A percentile compares a stretch with the other conserved stretches of the same genome.
Evolutionary conservation across 805 yeast species (phyloP).

Genomic region (Nakazawaea molendinolei): DNA sequence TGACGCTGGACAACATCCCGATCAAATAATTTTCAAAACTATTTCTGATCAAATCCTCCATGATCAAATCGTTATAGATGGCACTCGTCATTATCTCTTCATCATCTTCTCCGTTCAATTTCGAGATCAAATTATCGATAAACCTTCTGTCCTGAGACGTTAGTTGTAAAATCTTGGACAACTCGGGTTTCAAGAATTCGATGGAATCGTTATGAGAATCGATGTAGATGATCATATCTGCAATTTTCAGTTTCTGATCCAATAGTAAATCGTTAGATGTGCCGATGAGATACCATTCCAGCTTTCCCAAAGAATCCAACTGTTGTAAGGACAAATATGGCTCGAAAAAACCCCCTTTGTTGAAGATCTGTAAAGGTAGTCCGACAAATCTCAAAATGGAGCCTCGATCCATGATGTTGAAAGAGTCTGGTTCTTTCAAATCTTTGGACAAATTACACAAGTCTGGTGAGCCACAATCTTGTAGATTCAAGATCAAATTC

Average conservation of each 20-base stretch:
- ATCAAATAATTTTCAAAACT: slow-evolving; percentile 87
- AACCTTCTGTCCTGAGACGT: slow-evolving; percentile 68
- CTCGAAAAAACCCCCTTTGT: slow-evolving; percentile 79
- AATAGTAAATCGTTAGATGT: slow-evolving; percentile 79
- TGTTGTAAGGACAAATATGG: slow-evolving; percentile 96
- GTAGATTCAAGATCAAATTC: slow-evolving; percentile 61
- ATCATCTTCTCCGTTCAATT: slow-evolving; percentile 36
- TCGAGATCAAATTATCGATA: slow-evolving; percentile 48
- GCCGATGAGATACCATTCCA: slow-evolving; percentile 68
- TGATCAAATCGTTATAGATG: slow-evolving; percentile 22
- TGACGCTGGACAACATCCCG: slow-evolving; percentile 65
- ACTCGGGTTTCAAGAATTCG: slow-evolving; percentile 37
- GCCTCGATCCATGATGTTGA: slow-evolving; percentile 70
- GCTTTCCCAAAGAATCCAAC: slow-evolving; percentile 58
- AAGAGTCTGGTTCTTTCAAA: slow-evolving; percentile 52
- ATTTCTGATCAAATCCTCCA: slow-evolving; percentile 79
- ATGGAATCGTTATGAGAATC: slow-evolving; percentile 36
- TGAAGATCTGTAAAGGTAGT: slow-evolving; percentile 79
- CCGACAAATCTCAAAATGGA: slow-evolving; percentile 80
- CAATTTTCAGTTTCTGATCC: slow-evolving; percentile 51
- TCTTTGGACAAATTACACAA: slow-evolving; percentile 43
- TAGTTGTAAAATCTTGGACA: slow-evolving; percentile 38
- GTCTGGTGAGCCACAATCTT: slow-evolving; percentile 75
- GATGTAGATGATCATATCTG: slow-evolving; percentile 69
- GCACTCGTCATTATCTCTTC: slow-evolving; percentile 16